Conservation (phyloP, 805 yeast genomes). For the Kuraishia capsulata region DNA sequence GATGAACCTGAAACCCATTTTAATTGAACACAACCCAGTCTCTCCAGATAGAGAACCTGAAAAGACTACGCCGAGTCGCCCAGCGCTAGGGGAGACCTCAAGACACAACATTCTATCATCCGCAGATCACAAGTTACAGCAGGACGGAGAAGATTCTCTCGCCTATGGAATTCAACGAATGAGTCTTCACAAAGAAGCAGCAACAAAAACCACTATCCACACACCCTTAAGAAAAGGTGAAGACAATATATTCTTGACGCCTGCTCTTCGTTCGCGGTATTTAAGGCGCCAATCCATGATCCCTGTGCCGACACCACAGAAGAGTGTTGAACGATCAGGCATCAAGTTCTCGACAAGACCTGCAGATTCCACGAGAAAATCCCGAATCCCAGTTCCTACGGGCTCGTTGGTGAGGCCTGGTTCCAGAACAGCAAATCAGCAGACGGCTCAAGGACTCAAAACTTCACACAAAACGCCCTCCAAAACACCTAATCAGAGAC, state of each 20-base stretch:
- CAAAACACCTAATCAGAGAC: too few relatives aligned
- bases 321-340: too few relatives aligned
- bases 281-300: background rate
- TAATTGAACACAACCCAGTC: conserved; percentile 17
- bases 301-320: background rate
- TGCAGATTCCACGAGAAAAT: too few relatives aligned
- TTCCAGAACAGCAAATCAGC: background rate
- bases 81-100: conserved; percentile 16
- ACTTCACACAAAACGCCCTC: too few relatives aligned
- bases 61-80: background rate
- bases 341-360: too few relatives aligned
- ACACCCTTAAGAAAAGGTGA: background rate
- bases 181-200: background rate
- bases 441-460: background rate
- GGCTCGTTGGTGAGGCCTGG: too few relatives aligned
- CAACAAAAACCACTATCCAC: background rate
- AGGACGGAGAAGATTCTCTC: background rate
- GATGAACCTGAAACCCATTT: conserved; percentile 14
- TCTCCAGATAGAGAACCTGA: conserved; percentile 15
- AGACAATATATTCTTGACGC: conserved; percentile 1
- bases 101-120: conserved; percentile 1
- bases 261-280: conserved; percentile 8
- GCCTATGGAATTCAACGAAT: background rate
- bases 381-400: background rate
- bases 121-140: background rate